Percentiles rank a stretch among this genome's conserved stretches.
Conservation (phyloP, 2,329 filamentous ascomycete species). For the Ophiostoma ips region DNA sequence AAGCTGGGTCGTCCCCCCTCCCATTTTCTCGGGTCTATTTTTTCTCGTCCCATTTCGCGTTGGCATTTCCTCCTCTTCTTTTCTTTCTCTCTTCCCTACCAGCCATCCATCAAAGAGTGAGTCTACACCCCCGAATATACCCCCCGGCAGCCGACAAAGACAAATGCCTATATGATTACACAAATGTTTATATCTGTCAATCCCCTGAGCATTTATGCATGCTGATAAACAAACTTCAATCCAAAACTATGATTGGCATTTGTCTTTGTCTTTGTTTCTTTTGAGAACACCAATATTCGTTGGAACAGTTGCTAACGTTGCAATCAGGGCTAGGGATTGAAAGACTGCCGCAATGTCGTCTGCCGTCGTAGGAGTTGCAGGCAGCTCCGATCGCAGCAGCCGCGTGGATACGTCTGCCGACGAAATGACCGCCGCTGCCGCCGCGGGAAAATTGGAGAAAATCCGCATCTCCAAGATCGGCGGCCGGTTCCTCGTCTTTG, state of each 20-base stretch:
- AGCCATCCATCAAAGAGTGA: constrained; percentile 7
- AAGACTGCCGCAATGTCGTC: neutral
- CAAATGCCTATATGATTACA: constrained; percentile 31
- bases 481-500: constrained; percentile 78
- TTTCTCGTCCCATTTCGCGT: neutral
- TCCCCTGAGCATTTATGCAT: constrained; percentile 36
- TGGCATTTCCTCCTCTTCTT: constrained; percentile 2
- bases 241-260: constrained; percentile 11
- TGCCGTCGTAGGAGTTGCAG: neutral
- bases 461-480: constrained; percentile 72
- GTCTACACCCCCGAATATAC: constrained; percentile 1
- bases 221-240: constrained; percentile 20
- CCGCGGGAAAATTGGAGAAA: constrained; percentile 32
- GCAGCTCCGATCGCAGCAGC: neutral
- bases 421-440: neutral
- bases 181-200: constrained; percentile 41
- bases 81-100: neutral
- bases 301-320: neutral
- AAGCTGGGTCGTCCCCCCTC: constrained; percentile 3
- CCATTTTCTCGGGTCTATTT: constrained; percentile 4
- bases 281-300: neutral
- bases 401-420: constrained; percentile 7
- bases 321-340: neutral
- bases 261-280: constrained; percentile 16
- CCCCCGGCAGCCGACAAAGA: constrained; percentile 6